Evolutionary conservation across 2,329 filamentous ascomycete genomes (phyloP).

Genomic region (Pyrenochaeta sp.): DNA sequence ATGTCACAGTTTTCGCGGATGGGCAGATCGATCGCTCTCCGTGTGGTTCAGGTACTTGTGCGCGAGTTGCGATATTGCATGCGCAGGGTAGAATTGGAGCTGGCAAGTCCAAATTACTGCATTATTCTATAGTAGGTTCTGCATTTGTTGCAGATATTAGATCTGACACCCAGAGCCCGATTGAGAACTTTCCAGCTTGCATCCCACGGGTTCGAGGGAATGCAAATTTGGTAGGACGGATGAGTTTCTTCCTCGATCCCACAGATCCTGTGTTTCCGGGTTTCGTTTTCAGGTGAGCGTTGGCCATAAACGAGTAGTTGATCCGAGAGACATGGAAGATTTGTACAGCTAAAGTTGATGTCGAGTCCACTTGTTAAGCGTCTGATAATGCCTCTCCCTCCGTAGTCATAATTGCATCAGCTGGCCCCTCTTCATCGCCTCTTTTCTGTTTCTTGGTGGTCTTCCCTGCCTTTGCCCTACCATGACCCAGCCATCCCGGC

Average conservation of each 20-base stretch:
- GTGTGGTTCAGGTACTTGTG: slow-evolving; percentile 18
- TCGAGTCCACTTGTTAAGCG: no score
- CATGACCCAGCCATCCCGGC: slow-evolving; percentile 35
- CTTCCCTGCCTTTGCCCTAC: slow-evolving; percentile 28
- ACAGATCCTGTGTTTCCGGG: slow-evolving; percentile 9
- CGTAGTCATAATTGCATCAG: slow-evolving; percentile 2
- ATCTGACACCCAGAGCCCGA: slow-evolving; percentile 7
- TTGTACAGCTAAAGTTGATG: no score
- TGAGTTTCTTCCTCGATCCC: slow-evolving; percentile 15
- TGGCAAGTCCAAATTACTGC: slow-evolving; percentile 10
- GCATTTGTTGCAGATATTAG: slow-evolving; percentile 13
- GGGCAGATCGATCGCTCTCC: slow-evolving; percentile 17
- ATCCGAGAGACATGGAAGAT: no score
- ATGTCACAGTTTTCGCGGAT: slow-evolving; percentile 16
- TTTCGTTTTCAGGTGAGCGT: slow-evolving; percentile 5
- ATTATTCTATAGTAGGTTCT: slow-evolving; percentile 23
- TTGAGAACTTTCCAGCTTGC: slow-evolving; percentile 12
- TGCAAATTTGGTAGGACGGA: slow-evolving; percentile 14
- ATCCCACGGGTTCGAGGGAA: slow-evolving; percentile 11
- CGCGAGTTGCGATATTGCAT: slow-evolving; percentile 12
- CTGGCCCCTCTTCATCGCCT: slow-evolving; percentile 1
- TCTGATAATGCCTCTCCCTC: neutral
- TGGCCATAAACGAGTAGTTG: no score
- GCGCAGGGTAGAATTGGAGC: slow-evolving; percentile 9
- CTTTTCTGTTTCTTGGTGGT: slow-evolving; percentile 22